Base-by-base conservation (phyloP, 306 rosid genomes). In the Quercus wislizeni region DNA sequence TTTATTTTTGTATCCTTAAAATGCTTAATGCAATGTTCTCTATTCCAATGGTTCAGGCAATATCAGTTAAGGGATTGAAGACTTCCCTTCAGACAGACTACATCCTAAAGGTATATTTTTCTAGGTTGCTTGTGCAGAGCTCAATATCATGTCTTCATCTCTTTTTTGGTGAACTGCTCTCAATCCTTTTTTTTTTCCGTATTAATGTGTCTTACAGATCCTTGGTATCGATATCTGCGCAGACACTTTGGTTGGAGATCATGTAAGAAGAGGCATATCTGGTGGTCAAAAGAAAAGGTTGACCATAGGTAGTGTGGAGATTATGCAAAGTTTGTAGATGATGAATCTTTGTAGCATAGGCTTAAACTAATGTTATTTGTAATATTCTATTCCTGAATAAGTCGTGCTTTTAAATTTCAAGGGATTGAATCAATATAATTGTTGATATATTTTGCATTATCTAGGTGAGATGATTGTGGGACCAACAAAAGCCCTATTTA, bases 251-350 rank as follows among this genome's bases (percentile, higher is more conserved):
- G 80, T 83, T 55, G 91, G 91, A 55, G 89, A 88, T 58, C 81
- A 76, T 64, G 85, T 85, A 85, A 79, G 65, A 62, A 85, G 83
- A 75, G 91, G 91, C 1, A 76, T 88, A 69, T 83, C 89, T 30
- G 86, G 89, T 62, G 87, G 91, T 38, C 84, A 88, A 75, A 85
- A 81, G 55, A 88, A 83, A 82, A 85, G 91, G 75, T 30, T 88
- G 73, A 88, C 87, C 27, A 88, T 82, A 28, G 90, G 90, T 83
- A 52, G 23, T 52, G 23, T 51, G 28, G 52, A 28, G 33, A 62
- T 14, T 14, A 70, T 76, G 61, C 30, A 71, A 15, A 71, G 6
- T 2, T 62, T 28, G 21, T n/a, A n/a, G 76, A 25, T 11, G 19
- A 43, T 57, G 35, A 25, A 13, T 23, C 31, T 27, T 13, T 62